Percentiles rank a stretch among this genome's conserved stretches.
Evolutionary conservation across 1,139 yeast genomes (phyloP).

Genomic region (Pichia inconspicua): DNA sequence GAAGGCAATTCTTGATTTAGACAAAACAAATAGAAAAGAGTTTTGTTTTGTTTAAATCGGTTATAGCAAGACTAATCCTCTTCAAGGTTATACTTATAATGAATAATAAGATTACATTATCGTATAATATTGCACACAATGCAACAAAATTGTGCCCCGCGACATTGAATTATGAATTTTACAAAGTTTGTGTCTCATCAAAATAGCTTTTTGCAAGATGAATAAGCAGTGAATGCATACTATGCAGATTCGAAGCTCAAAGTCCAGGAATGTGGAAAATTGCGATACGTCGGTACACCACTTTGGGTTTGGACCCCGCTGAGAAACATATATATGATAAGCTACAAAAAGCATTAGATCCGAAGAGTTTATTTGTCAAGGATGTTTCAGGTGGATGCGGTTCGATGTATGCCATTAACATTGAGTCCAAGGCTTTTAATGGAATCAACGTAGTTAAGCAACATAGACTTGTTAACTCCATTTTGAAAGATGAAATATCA

Average conservation of each 20-base stretch:
- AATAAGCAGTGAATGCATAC: too few species aligned
- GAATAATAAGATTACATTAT: too few species aligned
- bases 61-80: too few species aligned
- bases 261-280: not conserved
- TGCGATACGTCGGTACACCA: constrained; percentile 1
- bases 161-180: too few species aligned
- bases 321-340: constrained; percentile 58
- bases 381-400: constrained; percentile 98
- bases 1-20: too few species aligned
- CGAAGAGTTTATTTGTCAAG: constrained; percentile 53
- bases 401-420: constrained; percentile 86
- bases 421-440: constrained; percentile 67
- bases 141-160: too few species aligned
- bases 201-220: not conserved
- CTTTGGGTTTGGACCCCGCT: constrained; percentile 42
- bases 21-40: too few species aligned
- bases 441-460: constrained; percentile 84
- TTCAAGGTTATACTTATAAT: too few species aligned
- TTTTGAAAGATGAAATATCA: constrained; percentile 75
- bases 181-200: too few species aligned
- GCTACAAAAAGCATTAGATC: constrained; percentile 47
- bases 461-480: constrained; percentile 79
- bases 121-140: too few species aligned
- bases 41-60: too few species aligned
- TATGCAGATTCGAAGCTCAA: too few species aligned